Percentiles rank a stretch among this genome's conserved stretches.
Conservation (phyloP, 441 rosid genomes). For the Kokia cookei region DNA sequence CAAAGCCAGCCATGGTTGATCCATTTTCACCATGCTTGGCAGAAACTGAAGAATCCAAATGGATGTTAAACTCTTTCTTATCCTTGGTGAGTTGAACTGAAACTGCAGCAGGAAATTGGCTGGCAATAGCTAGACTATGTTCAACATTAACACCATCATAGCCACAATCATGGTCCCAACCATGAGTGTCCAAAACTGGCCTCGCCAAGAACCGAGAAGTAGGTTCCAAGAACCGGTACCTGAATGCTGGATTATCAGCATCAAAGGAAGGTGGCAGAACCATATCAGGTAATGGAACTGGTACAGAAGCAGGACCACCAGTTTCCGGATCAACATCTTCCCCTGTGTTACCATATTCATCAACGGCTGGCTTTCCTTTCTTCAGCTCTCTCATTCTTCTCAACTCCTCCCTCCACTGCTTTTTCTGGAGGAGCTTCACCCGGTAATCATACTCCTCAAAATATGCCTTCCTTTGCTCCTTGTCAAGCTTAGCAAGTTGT, state of each 20-base stretch:
- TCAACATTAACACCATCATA: conserved; percentile 73
- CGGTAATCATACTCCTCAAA: conserved; percentile 78
- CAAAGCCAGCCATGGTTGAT: conserved; percentile 80
- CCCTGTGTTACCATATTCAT: conserved; percentile 37
- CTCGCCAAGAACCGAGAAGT: conserved; percentile 65
- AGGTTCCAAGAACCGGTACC: conserved; percentile 82
- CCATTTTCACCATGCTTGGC: conserved; percentile 68
- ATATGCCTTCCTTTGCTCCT: conserved; percentile 61
- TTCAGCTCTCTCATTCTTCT: conserved; percentile 65
- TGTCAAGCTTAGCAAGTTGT: conserved; percentile 61
- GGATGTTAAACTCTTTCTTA: conserved; percentile 77
- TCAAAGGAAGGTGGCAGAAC: conserved; percentile 77
- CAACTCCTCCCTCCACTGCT: conserved; percentile 73
- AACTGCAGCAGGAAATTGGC: conserved; percentile 54
- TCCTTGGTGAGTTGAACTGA: conserved; percentile 72
- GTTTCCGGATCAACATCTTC: conserved; percentile 60
- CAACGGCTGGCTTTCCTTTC: conserved; percentile 46
- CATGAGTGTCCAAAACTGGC: conserved; percentile 79
- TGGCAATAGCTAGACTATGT: conserved; percentile 43
- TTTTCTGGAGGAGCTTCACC: conserved; percentile 73
- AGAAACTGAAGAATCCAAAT: conserved; percentile 68
- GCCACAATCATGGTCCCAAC: conserved; percentile 94
- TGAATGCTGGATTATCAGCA: conserved; percentile 67
- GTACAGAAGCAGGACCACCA: conserved; percentile 68
- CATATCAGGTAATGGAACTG: conserved; percentile 80